A percentile compares a stretch with the other conserved stretches of the same genome.
Evolutionary conservation across 306 rosid genomes (phyloP).

Genomic region (Glycine tomentella): DNA sequence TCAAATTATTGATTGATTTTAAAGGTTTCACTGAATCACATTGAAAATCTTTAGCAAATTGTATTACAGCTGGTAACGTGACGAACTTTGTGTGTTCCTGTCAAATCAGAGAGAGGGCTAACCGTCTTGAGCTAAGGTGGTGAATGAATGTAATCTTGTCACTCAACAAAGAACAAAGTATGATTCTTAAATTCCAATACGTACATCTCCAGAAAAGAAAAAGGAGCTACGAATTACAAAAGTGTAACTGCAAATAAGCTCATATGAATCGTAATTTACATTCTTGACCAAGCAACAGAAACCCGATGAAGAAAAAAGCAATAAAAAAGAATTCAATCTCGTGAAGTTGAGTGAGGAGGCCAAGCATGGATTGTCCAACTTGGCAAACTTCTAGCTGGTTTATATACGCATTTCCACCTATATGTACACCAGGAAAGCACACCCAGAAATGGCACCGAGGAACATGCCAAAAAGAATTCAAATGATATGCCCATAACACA

Average conservation of each 20-base stretch:
- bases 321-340: constrained; percentile 6
- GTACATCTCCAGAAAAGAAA: not conserved
- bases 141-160: not conserved
- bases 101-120: not conserved
- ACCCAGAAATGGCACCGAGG: constrained; percentile 11
- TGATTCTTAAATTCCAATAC: constrained; percentile 28
- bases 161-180: not conserved
- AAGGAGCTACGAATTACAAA: not conserved
- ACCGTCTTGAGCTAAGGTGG: not conserved
- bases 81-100: too few species aligned
- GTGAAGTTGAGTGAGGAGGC: not conserved
- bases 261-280: constrained; percentile 32
- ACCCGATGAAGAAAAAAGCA: not conserved
- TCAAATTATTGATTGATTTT: too few species aligned
- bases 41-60: too few species aligned
- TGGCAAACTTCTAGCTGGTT: constrained; percentile 25
- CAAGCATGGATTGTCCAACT: constrained; percentile 22
- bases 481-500: not conserved
- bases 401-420: constrained; percentile 20
- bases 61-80: too few species aligned
- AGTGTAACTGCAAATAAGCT: not conserved
- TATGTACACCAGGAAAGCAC: constrained; percentile 30
- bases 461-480: not conserved
- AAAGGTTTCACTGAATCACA: too few species aligned
- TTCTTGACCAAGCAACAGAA: not conserved